phyloP scores from a whole-genome alignment of 179 eudicot species.

The Nepenthes alata region DNA sequence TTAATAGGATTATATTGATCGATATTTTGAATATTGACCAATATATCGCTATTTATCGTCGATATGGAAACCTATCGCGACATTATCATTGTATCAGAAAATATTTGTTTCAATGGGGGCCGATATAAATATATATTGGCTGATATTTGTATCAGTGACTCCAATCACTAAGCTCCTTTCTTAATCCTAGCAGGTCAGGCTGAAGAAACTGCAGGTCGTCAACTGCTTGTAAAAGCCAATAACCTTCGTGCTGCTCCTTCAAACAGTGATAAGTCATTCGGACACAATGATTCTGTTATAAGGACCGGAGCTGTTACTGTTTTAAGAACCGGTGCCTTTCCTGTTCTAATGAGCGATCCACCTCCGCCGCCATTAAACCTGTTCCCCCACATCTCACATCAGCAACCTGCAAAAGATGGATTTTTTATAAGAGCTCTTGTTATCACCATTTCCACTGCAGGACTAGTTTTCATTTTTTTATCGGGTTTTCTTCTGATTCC shows the following conservation, averaged over 20 bases:
- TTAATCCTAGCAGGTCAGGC: slow-evolving; percentile 7
- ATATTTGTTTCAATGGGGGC: too few relatives aligned
- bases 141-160: too few relatives aligned
- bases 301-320: slow-evolving; percentile 22
- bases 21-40: too few relatives aligned
- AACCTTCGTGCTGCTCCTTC: slow-evolving; percentile 24
- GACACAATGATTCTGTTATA: slow-evolving; percentile 7
- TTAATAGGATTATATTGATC: too few relatives aligned
- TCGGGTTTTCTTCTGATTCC: slow-evolving; percentile 18
- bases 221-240: slow-evolving; percentile 15
- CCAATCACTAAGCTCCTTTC: neutral
- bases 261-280: slow-evolving; percentile 2
- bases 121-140: too few relatives aligned
- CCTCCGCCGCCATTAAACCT: slow-evolving; percentile 6
- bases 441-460: slow-evolving; percentile 12
- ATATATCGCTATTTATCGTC: too few relatives aligned
- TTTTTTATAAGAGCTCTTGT: slow-evolving; percentile 3
- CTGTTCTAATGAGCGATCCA: slow-evolving; percentile 7
- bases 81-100: too few relatives aligned
- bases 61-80: too few relatives aligned
- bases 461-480: slow-evolving; percentile 20
- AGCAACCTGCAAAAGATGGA: slow-evolving; percentile 2
- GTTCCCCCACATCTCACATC: slow-evolving; percentile 4
- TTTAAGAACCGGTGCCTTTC: slow-evolving; percentile 25
- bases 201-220: slow-evolving; percentile 14